These are phyloP conservation scores for Batrachochytrium dendrobatidis DNA, from an alignment of 371 early-diverging fungal species.

Conservation along the genomic window DNA sequence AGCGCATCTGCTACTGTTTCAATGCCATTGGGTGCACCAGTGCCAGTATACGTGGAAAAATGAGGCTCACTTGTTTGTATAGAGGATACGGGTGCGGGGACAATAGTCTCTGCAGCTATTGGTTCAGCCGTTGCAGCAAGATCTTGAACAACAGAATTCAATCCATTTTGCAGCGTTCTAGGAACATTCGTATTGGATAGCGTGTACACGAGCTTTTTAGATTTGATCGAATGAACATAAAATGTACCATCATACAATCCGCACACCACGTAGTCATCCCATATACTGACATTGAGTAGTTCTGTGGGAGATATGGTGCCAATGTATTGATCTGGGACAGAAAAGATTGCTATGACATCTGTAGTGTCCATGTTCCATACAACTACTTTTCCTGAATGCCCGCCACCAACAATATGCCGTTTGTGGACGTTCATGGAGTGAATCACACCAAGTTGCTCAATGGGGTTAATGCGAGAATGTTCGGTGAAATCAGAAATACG, in stretches of 20 bases:
- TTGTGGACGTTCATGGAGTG: constrained; percentile 30
- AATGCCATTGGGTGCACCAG: no score
- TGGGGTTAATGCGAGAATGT: constrained; percentile 14
- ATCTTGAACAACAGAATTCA: no score
- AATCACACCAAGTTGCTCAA: constrained; percentile 22
- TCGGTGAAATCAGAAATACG: background rate
- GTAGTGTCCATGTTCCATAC: constrained; percentile 26
- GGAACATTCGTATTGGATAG: background rate
- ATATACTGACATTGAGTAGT: constrained; percentile 28
- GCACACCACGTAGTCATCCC: constrained; percentile 25
- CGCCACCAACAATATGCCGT: constrained; percentile 23
- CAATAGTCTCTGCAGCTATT: no score
- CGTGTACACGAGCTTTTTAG: background rate
- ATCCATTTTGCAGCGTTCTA: no score
- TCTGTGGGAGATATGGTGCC: constrained; percentile 11
- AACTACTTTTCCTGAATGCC: constrained; percentile 19
- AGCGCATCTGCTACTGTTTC: no score
- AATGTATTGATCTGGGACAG: constrained; percentile 21
- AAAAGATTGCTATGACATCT: constrained; percentile 4
- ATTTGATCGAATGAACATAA: constrained; percentile 13
- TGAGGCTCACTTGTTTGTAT: no score
- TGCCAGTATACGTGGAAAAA: no score
- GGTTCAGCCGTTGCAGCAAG: no score
- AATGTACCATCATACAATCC: constrained; percentile 26
- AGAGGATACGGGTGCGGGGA: no score